Evolutionary conservation across 2,329 filamentous ascomycete species (phyloP), one percentile per base, ranked within the genome.

Genomic region (Ophiostoma novo-ulmi): DNA sequence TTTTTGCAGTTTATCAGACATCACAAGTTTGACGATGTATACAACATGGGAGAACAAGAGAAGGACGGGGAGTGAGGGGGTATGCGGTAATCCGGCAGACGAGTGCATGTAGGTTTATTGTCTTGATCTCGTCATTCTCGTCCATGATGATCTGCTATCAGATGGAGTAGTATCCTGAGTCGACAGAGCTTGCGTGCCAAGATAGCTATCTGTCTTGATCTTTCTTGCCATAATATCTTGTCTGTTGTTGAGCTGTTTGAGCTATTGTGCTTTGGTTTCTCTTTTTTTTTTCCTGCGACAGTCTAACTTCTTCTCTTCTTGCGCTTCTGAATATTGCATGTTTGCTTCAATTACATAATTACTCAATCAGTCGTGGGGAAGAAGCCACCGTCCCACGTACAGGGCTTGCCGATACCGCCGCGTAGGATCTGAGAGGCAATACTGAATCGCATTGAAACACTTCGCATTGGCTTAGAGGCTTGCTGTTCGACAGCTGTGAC

Each of bases 1-100:
- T 61, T 26, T 44, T 55, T 3, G 44, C 38, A 35, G 71, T 73
- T 73, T 74, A 74, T 74, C 73, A 71, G 71, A 64, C 55, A 38
- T 35, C 3, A 64, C 31, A 35, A 20, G 58, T 26, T 7, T 11
- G 13, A 7, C 14, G n/a, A 8, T 22, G 17, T 17, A 35, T 31
- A 17, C 13, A 26, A 14, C 1, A 35, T 35, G 26, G 58, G 14
- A 31, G 10, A 58, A 26, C 13, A 11, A 31, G 52, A 26, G 52
- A 26, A 11, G 26, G 26, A 14, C 10, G 13, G 14, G 4, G 26
- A 36, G 31, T 35, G 58, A 26, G 58, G 31, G 61, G 61, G 35
- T 1, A 64, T 31, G 35, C 31, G 31, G 31, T 31, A 31, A 31
- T 31, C 35, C 35, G 61, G 61, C 61, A 35, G 31, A 38, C 5